Percentiles rank a stretch among this genome's conserved stretches.
Conservation (phyloP, 805 yeast genomes). For the Metschnikowia anglica region DNA sequence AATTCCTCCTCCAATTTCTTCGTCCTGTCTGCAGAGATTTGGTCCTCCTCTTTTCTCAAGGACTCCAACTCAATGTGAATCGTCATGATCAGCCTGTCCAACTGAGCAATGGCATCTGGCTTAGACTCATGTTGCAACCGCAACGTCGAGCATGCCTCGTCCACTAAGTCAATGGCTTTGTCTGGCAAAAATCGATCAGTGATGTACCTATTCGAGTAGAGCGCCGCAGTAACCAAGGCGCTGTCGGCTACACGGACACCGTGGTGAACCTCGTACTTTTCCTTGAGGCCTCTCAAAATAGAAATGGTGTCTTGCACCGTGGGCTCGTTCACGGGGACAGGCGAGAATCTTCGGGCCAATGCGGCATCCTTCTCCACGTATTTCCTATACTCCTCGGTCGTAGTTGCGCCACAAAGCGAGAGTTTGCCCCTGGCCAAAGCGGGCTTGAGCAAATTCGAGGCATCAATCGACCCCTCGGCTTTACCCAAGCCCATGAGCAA, state of each 20-base stretch:
- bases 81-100: constrained; percentile 89
- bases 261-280: constrained; percentile 93
- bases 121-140: constrained; percentile 95
- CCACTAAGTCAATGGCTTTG: constrained; percentile 94
- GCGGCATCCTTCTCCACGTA: constrained; percentile 97
- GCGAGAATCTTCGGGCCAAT: constrained; percentile 88
- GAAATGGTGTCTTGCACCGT: constrained; percentile 87
- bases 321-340: constrained; percentile 85
- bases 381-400: constrained; percentile 87
- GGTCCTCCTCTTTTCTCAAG: constrained; percentile 87
- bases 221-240: constrained; percentile 92
- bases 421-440: constrained; percentile 89
- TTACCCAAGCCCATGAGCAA: constrained; percentile 87
- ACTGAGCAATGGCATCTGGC: constrained; percentile 88
- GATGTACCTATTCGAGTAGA: constrained; percentile 83
- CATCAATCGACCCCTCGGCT: constrained; percentile 94
- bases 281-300: constrained; percentile 89
- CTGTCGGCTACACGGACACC: constrained; percentile 93
- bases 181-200: constrained; percentile 92
- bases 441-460: constrained; percentile 89
- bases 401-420: constrained; percentile 96
- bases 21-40: constrained; percentile 74
- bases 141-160: constrained; percentile 95
- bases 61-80: constrained; percentile 94
- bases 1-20: constrained; percentile 71